phyloP scores from a whole-genome alignment of 2,329 filamentous ascomycete species.

The Diaporthe vexans region DNA sequence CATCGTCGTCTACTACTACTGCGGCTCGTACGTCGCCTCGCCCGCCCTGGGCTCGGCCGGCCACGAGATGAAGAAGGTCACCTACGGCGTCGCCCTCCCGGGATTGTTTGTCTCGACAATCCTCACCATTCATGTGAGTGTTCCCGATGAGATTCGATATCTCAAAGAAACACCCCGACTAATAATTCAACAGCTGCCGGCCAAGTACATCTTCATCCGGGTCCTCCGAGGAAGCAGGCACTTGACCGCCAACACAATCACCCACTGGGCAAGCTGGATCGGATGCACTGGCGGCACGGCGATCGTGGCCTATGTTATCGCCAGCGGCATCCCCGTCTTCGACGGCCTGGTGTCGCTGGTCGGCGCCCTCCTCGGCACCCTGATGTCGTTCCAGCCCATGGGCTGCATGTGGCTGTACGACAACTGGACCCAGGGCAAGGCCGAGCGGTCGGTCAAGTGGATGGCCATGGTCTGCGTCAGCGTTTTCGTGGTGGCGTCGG shows the following conservation, averaged over 20 bases:
- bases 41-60: conserved; percentile 50
- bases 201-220: conserved; percentile 58
- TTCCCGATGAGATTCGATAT: neutral
- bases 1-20: conserved; percentile 50
- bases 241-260: conserved; percentile 51
- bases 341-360: conserved; percentile 12
- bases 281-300: conserved; percentile 50
- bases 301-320: conserved; percentile 50
- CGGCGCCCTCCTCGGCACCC: conserved; percentile 3
- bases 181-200: conserved; percentile 40
- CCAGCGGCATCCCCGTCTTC: conserved; percentile 34
- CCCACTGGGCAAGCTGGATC: conserved; percentile 56
- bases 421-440: conserved; percentile 12
- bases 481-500: neutral
- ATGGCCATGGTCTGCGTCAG: conserved; percentile 1
- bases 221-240: conserved; percentile 54
- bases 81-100: conserved; percentile 50
- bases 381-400: conserved; percentile 22
- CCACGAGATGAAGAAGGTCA: conserved; percentile 50
- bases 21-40: conserved; percentile 49
- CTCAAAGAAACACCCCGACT: neutral
- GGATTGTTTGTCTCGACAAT: conserved; percentile 44
- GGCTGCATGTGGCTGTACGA: conserved; percentile 22
- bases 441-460: neutral
- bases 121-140: conserved; percentile 49